Base-by-base conservation (phyloP, 352 stramenopile species). In the Phytophthora boehmeriae region DNA sequence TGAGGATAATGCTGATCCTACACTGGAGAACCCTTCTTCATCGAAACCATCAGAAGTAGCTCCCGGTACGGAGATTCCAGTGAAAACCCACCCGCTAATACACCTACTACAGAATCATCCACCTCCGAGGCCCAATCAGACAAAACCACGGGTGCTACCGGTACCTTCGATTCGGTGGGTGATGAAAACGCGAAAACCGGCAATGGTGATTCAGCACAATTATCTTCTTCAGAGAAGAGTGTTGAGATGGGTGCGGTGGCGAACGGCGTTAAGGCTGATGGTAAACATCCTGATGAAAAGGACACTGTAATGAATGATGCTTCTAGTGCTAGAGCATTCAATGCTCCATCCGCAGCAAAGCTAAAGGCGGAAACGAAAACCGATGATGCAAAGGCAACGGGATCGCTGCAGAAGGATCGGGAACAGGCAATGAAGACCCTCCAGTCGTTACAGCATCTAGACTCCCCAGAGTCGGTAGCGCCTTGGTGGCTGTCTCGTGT, bases 401-500 rank as follows among this genome's bases (percentile, higher is more conserved):
- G 35, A 22, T 66, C 50, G 23, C 8, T 59, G 9, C 61, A 59
- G 2, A 25, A 36, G 8, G 76, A 86, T 11, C 71, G 68, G 5
- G 64, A 63, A 8, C 64, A 66, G 5, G 81, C 82, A 14, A 63
- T 93, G 36, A 44, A 42, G 2, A 75, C 75, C 0, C 63, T 93
- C 14, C 75, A 74, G 53, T 38, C 43, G 9, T 54, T 93, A n/a
- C 64, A 69, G 0, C 57, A 72, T 23, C 32, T 90, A 0, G 65
- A 71, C 11, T 59, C 54, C 8, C 28, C 71, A 2, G 54, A 71
- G 16, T 16, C 56, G 1, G 73, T 93, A 0, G 71, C 76, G 2
- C 76, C 80, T 17, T 96, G 88, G 88, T 96, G 88, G 88, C 75
- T 90, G 38, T 76, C 84, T 16, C 39, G 88, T 20, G 66, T 92